phyloP scores from a whole-genome alignment of 1,284 basidiomycete species.

The Amylostereum areolatum region DNA sequence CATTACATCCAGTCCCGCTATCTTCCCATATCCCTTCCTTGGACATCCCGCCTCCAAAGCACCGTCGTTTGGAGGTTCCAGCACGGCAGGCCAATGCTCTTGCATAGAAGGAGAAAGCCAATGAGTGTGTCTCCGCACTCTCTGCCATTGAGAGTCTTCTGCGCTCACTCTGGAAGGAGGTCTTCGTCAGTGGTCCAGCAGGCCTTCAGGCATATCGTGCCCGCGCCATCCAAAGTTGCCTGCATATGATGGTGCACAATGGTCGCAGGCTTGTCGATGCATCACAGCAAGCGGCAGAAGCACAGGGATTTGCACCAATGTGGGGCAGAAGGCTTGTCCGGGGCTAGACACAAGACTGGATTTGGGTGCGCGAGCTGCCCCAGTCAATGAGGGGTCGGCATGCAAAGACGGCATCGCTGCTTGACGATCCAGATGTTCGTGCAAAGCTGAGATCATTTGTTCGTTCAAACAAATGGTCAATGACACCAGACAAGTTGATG shows the following conservation, averaged over 20 bases:
- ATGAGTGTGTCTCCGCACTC: neutral
- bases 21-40: too few species aligned
- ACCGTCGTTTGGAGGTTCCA: too few species aligned
- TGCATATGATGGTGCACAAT: neutral
- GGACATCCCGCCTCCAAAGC: too few species aligned
- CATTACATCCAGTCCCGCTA: too few species aligned
- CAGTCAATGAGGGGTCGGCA: neutral
- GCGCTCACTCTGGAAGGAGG: neutral
- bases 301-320: neutral
- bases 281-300: too few species aligned
- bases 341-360: neutral
- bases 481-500: neutral
- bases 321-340: neutral
- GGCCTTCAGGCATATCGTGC: neutral
- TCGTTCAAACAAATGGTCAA: neutral
- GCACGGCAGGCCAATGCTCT: neutral
- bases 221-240: neutral
- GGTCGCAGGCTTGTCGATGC: neutral
- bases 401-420: neutral
- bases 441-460: neutral
- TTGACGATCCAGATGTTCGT: neutral
- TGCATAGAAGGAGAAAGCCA: neutral
- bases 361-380: neutral
- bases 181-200: neutral
- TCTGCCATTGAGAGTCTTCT: neutral